Percentiles rank a stretch among this genome's conserved stretches.
phyloP scores from a whole-genome alignment of 192 early-diverging fungal genomes.

The Entomortierella chlamydospora region DNA sequence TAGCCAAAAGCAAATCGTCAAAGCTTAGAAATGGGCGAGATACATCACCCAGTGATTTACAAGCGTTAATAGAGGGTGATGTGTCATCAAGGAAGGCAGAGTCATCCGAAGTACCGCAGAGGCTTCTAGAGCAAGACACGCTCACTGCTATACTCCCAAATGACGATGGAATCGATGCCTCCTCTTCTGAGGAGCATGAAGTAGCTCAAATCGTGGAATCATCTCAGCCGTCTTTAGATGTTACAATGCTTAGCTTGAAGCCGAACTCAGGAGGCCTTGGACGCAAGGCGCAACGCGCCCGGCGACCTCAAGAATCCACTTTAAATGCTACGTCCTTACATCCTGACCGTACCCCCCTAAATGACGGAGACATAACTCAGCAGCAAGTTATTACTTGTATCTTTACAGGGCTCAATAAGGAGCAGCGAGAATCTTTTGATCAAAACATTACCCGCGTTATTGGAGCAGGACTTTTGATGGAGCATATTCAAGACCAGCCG shows the following conservation, averaged over 20 bases:
- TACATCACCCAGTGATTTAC: neutral
- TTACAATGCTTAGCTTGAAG: neutral
- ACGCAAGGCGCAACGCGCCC: too few species aligned
- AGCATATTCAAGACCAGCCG: conserved; percentile 20
- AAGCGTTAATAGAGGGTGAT: neutral
- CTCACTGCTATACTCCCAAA: neutral
- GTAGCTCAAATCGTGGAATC: neutral
- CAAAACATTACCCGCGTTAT: conserved; percentile 9
- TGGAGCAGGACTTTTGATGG: conserved; percentile 26
- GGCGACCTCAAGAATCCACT: too few species aligned
- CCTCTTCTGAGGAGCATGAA: neutral
- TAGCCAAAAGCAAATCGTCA: too few species aligned
- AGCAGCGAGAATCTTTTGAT: conserved; percentile 9
- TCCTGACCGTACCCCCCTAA: neutral
- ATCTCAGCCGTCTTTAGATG: conserved; percentile 18
- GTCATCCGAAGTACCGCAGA: neutral
- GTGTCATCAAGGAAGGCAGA: neutral
- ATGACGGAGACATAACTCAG: neutral
- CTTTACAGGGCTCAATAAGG: conserved; percentile 13
- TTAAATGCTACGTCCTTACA: neutral
- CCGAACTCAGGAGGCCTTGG: neutral
- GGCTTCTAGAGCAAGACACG: neutral
- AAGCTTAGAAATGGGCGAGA: too few species aligned
- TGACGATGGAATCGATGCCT: neutral
- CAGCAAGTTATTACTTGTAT: conserved; percentile 11